Conservation (phyloP, 495 filamentous ascomycete species). For the Corynascus novoguineensis region DNA sequence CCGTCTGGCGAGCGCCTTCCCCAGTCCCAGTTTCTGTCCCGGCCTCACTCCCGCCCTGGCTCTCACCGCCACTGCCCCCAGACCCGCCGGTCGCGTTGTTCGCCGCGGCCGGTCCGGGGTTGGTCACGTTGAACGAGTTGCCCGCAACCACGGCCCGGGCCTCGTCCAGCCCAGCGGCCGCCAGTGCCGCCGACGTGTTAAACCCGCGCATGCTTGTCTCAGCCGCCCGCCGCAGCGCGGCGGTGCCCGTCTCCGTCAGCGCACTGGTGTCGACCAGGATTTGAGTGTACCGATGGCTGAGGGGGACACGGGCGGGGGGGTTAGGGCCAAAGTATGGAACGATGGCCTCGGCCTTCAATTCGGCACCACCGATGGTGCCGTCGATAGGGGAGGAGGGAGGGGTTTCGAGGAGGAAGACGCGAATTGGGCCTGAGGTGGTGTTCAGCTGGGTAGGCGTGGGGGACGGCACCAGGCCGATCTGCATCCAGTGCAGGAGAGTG, state of each 20-base stretch:
- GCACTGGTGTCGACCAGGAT: constrained; percentile 38
- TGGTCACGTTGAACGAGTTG: constrained; percentile 44
- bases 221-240: constrained; percentile 29
- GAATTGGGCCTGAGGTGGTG: constrained; percentile 25
- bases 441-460: constrained; percentile 26
- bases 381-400: not conserved
- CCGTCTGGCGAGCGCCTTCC: not conserved
- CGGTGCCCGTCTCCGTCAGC: constrained; percentile 19
- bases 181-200: constrained; percentile 26
- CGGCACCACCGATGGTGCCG: not conserved
- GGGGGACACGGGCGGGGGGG: constrained; percentile 37
- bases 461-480: constrained; percentile 36
- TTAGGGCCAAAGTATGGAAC: constrained; percentile 33
- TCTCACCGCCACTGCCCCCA: not conserved
- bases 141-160: constrained; percentile 36
- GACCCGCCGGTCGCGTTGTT: not conserved
- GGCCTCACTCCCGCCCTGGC: not conserved
- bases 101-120: constrained; percentile 31
- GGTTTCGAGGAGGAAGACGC: constrained; percentile 33
- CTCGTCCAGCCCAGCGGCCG: constrained; percentile 27
- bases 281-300: constrained; percentile 40
- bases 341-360: constrained; percentile 17
- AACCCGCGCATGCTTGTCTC: constrained; percentile 29
- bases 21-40: not conserved
- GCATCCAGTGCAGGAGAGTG: constrained; percentile 42